Evolutionary conservation across 1,284 basidiomycete genomes (phyloP), one percentile per base, ranked within the genome.

Genomic region (Pseudozyma tsukubaensis): DNA sequence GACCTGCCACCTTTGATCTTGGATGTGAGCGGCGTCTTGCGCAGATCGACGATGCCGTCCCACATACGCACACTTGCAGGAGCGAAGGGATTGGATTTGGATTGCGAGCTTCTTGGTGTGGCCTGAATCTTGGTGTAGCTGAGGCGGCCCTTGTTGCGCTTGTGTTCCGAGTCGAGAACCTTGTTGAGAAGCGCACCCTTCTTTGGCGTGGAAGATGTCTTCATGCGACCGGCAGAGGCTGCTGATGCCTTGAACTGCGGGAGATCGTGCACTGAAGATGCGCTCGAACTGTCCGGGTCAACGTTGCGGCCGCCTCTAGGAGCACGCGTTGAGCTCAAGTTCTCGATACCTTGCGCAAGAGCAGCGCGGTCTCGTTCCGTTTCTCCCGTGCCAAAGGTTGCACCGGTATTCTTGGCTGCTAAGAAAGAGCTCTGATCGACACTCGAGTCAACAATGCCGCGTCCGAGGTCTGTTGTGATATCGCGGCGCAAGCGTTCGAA

Each of bases 11-110:
- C 59, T 48, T 72, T 60, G 71, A 71, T 61, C 55, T 64, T 64
- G 59, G 58, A 58, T 7, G 58, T 72, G 36, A 88, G 82, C 16
- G 88, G 87, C 11, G 90, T 89, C 61, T 90, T 88, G 50, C 89
- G 86, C 37, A 94, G 87, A 83, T 94, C 91, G 35, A 92, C 89
- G 40, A 93, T 86, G 16, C 92, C 92, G 76, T 88, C 89, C 91
- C 91, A 92, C 34, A 89, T 59, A 47, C 64, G 62, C 53, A 73
- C 57, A 40, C 67, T 70, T 5, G 74, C 65, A 9, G 76, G 75
- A 13, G 79, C 64, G 45, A 82, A 82, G 0, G 80, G 80, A 54
- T 82, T 82, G n/a, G 50, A 58, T 40, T 71, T 64, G 58, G 70
- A 58, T 52, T 66, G 49, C n/a, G 61, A 58, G 57, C 71, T 59